Percentiles rank a stretch among this genome's conserved stretches.
These are phyloP conservation scores for Hortaea werneckii DNA, from an alignment of 2,329 filamentous ascomycete species.

Conservation along the genomic window DNA sequence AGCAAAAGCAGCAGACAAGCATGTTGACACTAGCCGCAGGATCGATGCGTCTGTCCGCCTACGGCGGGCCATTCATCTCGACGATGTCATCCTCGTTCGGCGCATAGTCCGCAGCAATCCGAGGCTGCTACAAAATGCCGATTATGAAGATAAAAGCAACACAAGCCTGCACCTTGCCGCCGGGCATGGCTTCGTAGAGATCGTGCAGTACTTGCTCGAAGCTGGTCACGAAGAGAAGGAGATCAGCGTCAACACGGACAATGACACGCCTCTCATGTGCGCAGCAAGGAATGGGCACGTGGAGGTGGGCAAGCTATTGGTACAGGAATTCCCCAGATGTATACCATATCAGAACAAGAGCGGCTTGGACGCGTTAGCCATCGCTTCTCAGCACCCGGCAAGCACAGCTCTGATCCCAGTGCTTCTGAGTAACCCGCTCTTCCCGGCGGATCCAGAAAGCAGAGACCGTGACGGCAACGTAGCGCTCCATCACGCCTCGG, in stretches of 20 bases:
- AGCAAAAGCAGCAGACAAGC: no score
- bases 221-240: conserved; percentile 64
- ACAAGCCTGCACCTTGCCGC: conserved; percentile 76
- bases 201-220: conserved; percentile 59
- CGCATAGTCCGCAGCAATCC: conserved; percentile 70
- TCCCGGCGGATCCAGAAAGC: conserved; percentile 22
- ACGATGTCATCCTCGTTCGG: conserved; percentile 61
- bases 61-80: conserved; percentile 68
- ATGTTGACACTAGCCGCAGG: conserved; percentile 34
- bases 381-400: conserved; percentile 21
- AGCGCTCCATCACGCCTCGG: conserved; percentile 74
- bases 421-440: conserved; percentile 23
- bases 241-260: conserved; percentile 66
- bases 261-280: conserved; percentile 74
- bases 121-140: conserved; percentile 64
- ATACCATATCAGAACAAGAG: conserved; percentile 56
- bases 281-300: conserved; percentile 60
- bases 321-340: conserved; percentile 50
- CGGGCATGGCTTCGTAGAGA: conserved; percentile 57
- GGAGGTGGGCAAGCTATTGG: conserved; percentile 63
- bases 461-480: conserved; percentile 69
- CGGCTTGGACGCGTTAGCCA: conserved; percentile 57
- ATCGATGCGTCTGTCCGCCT: conserved; percentile 69
- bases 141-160: conserved; percentile 65
- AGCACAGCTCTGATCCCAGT: conserved; percentile 35